phyloP scores from a whole-genome alignment of 73 alveolate species.

The Tetrahymena thermophila region DNA sequence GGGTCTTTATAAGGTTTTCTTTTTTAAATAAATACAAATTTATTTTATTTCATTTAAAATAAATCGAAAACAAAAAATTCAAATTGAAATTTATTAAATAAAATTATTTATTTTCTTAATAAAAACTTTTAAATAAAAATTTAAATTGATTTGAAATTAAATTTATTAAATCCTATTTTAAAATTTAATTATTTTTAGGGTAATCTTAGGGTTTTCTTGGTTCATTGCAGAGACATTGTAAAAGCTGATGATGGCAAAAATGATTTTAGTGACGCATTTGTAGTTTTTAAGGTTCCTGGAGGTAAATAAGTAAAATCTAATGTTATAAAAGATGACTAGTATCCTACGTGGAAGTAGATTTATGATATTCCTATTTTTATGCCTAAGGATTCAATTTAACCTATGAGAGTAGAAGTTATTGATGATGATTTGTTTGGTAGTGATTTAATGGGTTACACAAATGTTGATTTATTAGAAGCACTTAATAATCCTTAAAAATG shows the following conservation, averaged over 20 bases:
- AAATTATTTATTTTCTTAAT: too few species aligned
- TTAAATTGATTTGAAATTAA: too few species aligned
- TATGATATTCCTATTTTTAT: conserved; percentile 14
- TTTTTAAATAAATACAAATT: not conserved
- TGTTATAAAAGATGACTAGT: not conserved
- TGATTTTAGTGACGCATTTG: conserved; percentile 24
- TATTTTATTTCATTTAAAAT: not conserved
- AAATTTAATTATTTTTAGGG: not conserved
- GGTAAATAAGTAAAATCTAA: conserved; percentile 20
- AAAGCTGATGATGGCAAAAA: conserved; percentile 20
- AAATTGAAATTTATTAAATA: too few species aligned
- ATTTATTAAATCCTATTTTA: too few species aligned
- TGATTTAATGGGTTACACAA: conserved; percentile 30
- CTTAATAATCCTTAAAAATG: conserved; percentile 28
- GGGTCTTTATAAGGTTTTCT: not conserved
- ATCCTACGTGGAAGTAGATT: conserved; percentile 32
- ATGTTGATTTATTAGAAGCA: conserved; percentile 5
- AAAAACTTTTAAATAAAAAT: too few species aligned
- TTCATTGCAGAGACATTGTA: conserved; percentile 17
- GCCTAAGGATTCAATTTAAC: conserved; percentile 26
- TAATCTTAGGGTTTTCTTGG: conserved; percentile 15
- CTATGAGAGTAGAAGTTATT: conserved; percentile 25
- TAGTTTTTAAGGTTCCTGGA: conserved; percentile 32
- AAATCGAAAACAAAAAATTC: too few species aligned
- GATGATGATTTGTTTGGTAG: conserved; percentile 35